Conservation (phyloP, 163 green algal genomes). For the Scenedesmus sp. region DNA sequence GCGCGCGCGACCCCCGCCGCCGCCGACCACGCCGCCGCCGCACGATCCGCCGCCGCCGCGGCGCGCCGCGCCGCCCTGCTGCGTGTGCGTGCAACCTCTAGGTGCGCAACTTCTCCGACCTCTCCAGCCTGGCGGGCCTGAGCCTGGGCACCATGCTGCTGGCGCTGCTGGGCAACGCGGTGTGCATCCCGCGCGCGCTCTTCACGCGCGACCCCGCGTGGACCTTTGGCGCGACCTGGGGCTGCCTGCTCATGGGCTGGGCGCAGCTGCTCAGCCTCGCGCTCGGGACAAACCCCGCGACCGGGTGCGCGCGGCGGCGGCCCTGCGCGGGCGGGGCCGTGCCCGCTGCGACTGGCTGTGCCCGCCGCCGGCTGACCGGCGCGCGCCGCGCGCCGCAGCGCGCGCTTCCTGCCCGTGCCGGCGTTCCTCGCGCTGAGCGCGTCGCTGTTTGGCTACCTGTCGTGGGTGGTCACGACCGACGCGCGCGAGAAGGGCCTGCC, state of each 20-base stretch:
- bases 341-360: neutral
- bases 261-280: slow-evolving; percentile 77
- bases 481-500: slow-evolving; percentile 31
- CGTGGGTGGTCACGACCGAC: slow-evolving; percentile 17
- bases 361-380: no score
- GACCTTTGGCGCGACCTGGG: slow-evolving; percentile 78
- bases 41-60: neutral
- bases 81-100: slow-evolving; percentile 21
- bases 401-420: slow-evolving; percentile 45
- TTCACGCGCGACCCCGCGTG: slow-evolving; percentile 84
- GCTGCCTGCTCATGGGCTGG: slow-evolving; percentile 67
- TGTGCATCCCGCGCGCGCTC: slow-evolving; percentile 92
- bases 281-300: slow-evolving; percentile 44
- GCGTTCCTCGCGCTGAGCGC: slow-evolving; percentile 45
- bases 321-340: neutral
- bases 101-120: slow-evolving; percentile 64
- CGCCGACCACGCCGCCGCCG: neutral
- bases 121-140: slow-evolving; percentile 71
- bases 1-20: neutral
- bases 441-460: slow-evolving; percentile 43
- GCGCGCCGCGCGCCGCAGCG: no score
- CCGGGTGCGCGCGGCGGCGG: slow-evolving; percentile 46
- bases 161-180: slow-evolving; percentile 81
- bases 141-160: slow-evolving; percentile 83
- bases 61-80: neutral